These are phyloP conservation scores for Coleophoma cylindrospora DNA, from an alignment of 2,329 filamentous ascomycete genomes.

Conservation along the genomic window DNA sequence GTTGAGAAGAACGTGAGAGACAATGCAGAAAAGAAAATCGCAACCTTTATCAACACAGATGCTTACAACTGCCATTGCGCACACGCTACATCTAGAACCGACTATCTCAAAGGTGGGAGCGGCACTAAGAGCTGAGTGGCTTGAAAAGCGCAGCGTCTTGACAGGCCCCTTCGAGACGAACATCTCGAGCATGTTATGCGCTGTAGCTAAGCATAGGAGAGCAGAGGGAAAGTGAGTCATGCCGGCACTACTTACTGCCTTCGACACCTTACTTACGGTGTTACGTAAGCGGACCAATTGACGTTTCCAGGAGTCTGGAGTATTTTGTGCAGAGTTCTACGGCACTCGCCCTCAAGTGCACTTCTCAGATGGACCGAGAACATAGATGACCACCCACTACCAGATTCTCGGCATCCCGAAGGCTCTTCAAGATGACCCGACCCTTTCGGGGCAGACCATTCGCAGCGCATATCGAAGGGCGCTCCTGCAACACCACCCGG, in stretches of 20 bases:
- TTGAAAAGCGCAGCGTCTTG: no score
- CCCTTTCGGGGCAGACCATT: constrained; percentile 41
- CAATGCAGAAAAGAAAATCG: neutral
- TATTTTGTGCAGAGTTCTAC: no score
- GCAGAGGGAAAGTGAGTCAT: no score
- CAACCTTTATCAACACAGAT: neutral
- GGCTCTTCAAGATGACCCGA: constrained; percentile 37
- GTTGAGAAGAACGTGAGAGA: neutral
- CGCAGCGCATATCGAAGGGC: constrained; percentile 62
- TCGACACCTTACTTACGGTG: no score
- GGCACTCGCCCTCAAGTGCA: no score
- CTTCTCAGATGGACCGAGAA: constrained; percentile 12
- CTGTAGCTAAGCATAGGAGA: no score
- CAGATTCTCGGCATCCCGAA: constrained; percentile 53
- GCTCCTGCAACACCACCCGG: constrained; percentile 59
- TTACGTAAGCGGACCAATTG: no score
- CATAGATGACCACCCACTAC: constrained; percentile 46
- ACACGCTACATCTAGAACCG: neutral
- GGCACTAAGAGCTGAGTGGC: neutral
- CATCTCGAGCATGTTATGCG: no score
- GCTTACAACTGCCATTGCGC: neutral
- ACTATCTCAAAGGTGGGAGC: neutral
- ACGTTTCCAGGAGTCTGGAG: no score
- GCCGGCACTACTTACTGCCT: no score
- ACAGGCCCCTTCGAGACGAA: no score